Evolutionary conservation across 768 basidiomycete genomes (phyloP).

Genomic region (Leccinum rimulosum): DNA sequence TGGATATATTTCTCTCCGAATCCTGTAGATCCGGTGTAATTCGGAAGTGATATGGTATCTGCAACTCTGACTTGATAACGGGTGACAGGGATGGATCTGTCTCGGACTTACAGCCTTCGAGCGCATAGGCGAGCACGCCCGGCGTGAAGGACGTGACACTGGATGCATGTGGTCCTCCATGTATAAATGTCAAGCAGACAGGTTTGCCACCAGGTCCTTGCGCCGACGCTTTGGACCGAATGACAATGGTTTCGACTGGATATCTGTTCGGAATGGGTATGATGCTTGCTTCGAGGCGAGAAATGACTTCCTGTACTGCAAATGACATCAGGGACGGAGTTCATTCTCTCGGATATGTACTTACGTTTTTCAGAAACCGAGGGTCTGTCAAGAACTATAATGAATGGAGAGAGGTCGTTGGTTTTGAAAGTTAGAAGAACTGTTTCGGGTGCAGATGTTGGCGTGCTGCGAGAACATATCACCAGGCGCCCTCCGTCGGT

Average conservation of each 20-base stretch:
- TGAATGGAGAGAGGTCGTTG: background rate
- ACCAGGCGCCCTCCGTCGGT: conserved; percentile 44
- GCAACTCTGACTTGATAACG: background rate
- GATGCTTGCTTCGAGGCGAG: conserved; percentile 40
- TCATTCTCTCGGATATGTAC: background rate
- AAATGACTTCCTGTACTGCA: conserved; percentile 44
- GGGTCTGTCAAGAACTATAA: conserved; percentile 42
- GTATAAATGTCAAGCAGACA: conserved; percentile 52
- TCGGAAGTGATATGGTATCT: conserved; percentile 61
- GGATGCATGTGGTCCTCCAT: conserved; percentile 63
- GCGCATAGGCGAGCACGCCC: conserved; percentile 41
- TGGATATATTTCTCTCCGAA: conserved; percentile 60
- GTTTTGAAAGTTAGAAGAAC: conserved; percentile 43
- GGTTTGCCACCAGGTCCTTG: conserved; percentile 20
- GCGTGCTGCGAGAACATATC: conserved; percentile 52
- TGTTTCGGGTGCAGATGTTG: conserved; percentile 45
- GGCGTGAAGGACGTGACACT: conserved; percentile 49
- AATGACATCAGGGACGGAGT: background rate
- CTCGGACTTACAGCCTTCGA: conserved; percentile 56
- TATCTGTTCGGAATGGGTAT: conserved; percentile 48
- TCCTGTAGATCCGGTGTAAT: conserved; percentile 68
- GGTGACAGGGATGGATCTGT: background rate
- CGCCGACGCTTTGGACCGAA: conserved; percentile 32
- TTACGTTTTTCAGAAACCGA: conserved; percentile 40
- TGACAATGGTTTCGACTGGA: conserved; percentile 55